These are phyloP conservation scores for Tricholoma furcatifolium DNA, from an alignment of 768 basidiomycete species.

Conservation along the genomic window DNA sequence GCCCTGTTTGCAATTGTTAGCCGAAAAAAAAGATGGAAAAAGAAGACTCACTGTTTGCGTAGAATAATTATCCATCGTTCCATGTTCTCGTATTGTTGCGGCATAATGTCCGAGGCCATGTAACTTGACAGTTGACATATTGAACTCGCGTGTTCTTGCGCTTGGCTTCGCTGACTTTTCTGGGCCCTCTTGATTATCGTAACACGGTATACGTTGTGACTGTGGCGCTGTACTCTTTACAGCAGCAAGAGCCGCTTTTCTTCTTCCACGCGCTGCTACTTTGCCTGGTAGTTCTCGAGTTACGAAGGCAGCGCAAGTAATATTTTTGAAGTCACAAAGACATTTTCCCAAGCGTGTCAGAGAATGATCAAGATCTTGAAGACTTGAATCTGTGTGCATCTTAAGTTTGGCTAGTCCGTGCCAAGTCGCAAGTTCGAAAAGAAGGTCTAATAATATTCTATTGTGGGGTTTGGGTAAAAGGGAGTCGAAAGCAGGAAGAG, in stretches of 20 bases:
- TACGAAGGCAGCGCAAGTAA: not conserved
- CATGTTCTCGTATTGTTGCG: no score
- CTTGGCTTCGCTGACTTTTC: no score
- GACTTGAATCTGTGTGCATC: conserved; percentile 17
- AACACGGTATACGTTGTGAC: no score
- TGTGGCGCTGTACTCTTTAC: conserved; percentile 16
- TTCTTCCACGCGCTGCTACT: conserved; percentile 1
- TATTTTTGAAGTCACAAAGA: conserved; percentile 8
- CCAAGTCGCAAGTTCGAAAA: conserved; percentile 22
- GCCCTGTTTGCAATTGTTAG: conserved; percentile 25
- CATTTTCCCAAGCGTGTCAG: conserved; percentile 11
- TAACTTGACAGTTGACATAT: conserved; percentile 24
- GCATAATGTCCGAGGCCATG: no score
- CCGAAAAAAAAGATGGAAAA: not conserved
- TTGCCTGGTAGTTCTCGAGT: conserved; percentile 13
- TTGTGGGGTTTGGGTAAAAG: conserved; percentile 17
- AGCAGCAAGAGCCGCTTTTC: not conserved
- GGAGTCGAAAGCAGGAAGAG: not conserved
- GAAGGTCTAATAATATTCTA: conserved; percentile 11
- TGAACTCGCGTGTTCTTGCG: no score
- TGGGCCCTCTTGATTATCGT: no score
- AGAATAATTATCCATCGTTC: conserved; percentile 36
- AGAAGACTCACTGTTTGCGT: conserved; percentile 31
- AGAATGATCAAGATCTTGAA: conserved; percentile 3
- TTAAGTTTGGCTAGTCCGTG: conserved; percentile 24